Percentiles rank a stretch among this genome's conserved stretches.
Evolutionary conservation across 495 filamentous ascomycete species (phyloP).

Genomic region (Pyronema omphalodes): DNA sequence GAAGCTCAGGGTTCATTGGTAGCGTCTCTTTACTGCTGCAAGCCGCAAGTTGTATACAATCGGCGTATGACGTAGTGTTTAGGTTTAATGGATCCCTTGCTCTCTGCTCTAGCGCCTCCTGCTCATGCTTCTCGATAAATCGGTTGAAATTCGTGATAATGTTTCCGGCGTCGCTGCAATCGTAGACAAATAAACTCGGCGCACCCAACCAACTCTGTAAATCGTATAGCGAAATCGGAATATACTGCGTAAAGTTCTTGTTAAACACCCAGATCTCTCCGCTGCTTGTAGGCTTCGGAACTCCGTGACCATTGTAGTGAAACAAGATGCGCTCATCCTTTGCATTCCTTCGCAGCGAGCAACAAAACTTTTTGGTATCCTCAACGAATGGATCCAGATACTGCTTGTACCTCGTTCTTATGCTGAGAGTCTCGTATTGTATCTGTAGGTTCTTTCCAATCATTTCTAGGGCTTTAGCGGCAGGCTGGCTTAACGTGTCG

Average conservation of each 20-base stretch:
- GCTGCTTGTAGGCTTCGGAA: constrained; percentile 88
- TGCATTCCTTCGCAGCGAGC: constrained; percentile 70
- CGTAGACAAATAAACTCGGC: constrained; percentile 90
- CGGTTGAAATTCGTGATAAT: constrained; percentile 88
- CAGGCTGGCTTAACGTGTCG: constrained; percentile 63
- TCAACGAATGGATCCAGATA: constrained; percentile 91
- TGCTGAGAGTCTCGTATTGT: constrained; percentile 87
- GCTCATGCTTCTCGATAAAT: constrained; percentile 84
- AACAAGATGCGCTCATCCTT: constrained; percentile 90
- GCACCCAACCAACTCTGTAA: constrained; percentile 91
- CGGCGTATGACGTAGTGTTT: constrained; percentile 42
- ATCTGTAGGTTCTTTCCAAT: constrained; percentile 89
- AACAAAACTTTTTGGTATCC: constrained; percentile 89
- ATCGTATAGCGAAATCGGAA: constrained; percentile 89
- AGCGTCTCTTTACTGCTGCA: constrained; percentile 78
- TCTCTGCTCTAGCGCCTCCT: constrained; percentile 55
- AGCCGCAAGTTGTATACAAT: constrained; percentile 84
- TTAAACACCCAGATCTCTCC: constrained; percentile 99
- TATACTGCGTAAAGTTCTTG: constrained; percentile 96
- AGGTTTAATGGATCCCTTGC: constrained; percentile 56
- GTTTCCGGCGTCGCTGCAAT: constrained; percentile 88
- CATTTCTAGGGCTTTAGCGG: constrained; percentile 72
- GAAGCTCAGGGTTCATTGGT: constrained; percentile 88
- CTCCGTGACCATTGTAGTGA: constrained; percentile 97
- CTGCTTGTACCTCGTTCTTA: constrained; percentile 89